Percentiles rank a stretch among this genome's conserved stretches.
Evolutionary conservation across 345 rosid genomes (phyloP).

Genomic region (Gossypium anomalum): DNA sequence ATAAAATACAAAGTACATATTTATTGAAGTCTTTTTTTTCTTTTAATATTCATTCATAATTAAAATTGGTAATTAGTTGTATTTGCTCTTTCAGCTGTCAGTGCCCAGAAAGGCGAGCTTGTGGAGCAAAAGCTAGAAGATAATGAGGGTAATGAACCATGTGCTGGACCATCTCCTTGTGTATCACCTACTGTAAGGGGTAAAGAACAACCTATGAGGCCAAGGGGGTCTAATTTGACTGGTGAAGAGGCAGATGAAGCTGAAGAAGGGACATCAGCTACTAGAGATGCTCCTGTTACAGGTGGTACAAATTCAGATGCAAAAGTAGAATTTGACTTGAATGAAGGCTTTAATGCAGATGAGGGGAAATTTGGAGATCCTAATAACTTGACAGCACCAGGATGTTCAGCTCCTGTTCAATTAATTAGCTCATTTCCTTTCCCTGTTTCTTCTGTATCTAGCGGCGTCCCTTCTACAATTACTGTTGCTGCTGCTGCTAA

Average conservation of each 20-base stretch:
- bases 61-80: slow-evolving; percentile 14
- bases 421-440: slow-evolving; percentile 36
- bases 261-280: slow-evolving; percentile 38
- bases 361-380: slow-evolving; percentile 48
- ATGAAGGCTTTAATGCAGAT: slow-evolving; percentile 69
- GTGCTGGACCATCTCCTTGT: background rate
- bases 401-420: slow-evolving; percentile 36
- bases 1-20: background rate
- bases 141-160: background rate
- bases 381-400: slow-evolving; percentile 31
- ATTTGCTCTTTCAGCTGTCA: slow-evolving; percentile 20
- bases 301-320: slow-evolving; percentile 40
- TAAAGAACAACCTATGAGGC: slow-evolving; percentile 12
- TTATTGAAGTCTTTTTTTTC: background rate
- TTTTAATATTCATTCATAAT: background rate
- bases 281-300: slow-evolving; percentile 27
- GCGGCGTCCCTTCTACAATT: slow-evolving; percentile 53
- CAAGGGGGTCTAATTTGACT: slow-evolving; percentile 30
- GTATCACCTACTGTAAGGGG: background rate
- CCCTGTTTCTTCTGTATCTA: slow-evolving; percentile 40
- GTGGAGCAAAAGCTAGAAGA: background rate
- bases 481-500: slow-evolving; percentile 90
- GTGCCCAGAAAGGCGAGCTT: slow-evolving; percentile 28
- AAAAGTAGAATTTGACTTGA: slow-evolving; percentile 76
- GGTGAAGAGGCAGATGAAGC: slow-evolving; percentile 39